phyloP scores from a whole-genome alignment of 192 early-diverging fungal species.

The Backusella westeae region DNA sequence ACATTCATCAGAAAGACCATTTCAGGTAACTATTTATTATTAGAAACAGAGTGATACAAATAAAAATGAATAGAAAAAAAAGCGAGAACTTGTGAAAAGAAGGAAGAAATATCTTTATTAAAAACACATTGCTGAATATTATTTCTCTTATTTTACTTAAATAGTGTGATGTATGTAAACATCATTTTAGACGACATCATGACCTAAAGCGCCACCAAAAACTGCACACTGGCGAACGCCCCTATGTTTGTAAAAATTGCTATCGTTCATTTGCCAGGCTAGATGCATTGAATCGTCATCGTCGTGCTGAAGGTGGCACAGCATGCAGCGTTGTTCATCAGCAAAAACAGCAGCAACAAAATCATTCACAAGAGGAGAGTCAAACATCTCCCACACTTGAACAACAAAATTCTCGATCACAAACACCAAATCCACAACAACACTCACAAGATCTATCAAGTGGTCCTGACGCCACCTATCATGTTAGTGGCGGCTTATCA shows the following conservation, averaged over 20 bases:
- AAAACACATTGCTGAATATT: neutral
- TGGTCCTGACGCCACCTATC: neutral
- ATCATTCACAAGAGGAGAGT: neutral
- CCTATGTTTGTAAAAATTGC: conserved; percentile 71
- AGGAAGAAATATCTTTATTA: neutral
- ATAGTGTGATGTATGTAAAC: conserved; percentile 35
- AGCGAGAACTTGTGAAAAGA: neutral
- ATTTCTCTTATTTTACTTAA: neutral
- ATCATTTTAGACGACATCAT: conserved; percentile 64
- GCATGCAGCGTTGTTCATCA: conserved; percentile 28
- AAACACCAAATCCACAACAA: conserved; percentile 5
- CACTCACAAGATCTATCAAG: conserved; percentile 4
- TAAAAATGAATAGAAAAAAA: neutral
- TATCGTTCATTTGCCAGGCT: conserved; percentile 79
- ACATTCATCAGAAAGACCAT: conserved; percentile 28
- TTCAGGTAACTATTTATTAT: conserved; percentile 23
- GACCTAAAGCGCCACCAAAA: conserved; percentile 89
- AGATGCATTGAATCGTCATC: conserved; percentile 78
- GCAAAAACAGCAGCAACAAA: neutral
- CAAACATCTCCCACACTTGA: neutral
- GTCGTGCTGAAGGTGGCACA: conserved; percentile 45
- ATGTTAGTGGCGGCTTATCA: neutral
- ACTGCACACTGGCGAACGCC: conserved; percentile 75
- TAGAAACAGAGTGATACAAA: conserved; percentile 2
- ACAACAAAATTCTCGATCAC: neutral